Conservation (phyloP, 352 stramenopile species). For the Phytopythium boreale region DNA sequence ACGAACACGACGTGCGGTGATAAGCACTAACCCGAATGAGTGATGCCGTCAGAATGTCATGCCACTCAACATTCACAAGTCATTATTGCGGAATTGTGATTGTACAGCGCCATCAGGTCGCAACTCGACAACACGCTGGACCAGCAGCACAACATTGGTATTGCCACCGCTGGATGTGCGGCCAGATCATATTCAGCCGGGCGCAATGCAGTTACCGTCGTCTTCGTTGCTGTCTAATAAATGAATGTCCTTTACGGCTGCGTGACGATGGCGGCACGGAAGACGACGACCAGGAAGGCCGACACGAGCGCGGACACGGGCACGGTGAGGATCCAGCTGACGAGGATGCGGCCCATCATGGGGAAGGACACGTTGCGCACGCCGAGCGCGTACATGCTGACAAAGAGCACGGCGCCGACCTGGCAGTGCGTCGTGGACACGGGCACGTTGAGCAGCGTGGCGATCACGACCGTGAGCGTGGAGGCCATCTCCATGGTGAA, state of each 20-base stretch:
- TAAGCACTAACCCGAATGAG: too few relatives aligned
- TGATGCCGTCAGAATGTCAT: too few relatives aligned
- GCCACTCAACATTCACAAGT: too few relatives aligned
- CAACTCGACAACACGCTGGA: too few relatives aligned
- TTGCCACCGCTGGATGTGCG: too few relatives aligned
- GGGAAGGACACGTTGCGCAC: conserved; percentile 24
- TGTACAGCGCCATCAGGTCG: too few relatives aligned
- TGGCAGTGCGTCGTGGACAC: conserved; percentile 69
- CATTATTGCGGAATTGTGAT: too few relatives aligned
- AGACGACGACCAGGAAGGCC: conserved; percentile 16
- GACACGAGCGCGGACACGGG: conserved; percentile 17
- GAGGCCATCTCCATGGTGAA: conserved; percentile 71
- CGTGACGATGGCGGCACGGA: conserved; percentile 8
- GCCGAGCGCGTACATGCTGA: conserved; percentile 28
- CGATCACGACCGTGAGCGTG: conserved; percentile 54
- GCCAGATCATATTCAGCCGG: too few relatives aligned
- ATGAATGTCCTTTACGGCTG: not conserved
- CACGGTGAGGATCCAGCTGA: conserved; percentile 30
- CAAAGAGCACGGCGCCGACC: conserved; percentile 51
- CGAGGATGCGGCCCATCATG: conserved; percentile 19
- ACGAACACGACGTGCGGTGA: too few relatives aligned
- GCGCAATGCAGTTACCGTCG: too few relatives aligned
- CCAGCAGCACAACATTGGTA: too few relatives aligned
- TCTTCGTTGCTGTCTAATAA: not conserved
- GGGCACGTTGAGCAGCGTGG: conserved; percentile 34